Base-by-base conservation (phyloP, 768 basidiomycete genomes). In the Tulasnella calospora region DNA sequence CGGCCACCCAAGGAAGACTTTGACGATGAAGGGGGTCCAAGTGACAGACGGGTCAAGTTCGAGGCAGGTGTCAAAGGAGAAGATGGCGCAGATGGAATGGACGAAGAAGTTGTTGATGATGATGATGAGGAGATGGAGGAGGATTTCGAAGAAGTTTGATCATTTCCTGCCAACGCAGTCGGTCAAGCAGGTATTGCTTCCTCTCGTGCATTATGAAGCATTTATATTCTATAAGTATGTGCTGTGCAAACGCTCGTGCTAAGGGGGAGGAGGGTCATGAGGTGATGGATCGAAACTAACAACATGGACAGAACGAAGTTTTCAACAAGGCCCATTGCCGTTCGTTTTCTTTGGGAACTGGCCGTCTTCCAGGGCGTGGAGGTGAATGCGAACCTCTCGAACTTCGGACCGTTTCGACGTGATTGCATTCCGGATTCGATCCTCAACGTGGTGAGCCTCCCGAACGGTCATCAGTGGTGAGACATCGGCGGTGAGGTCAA, bases 401-500 rank as follows among this genome's bases (percentile, higher is more conserved):
- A 94, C 87, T 83, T 94, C 92, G 84, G 86, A 90, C 83, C 88
- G 85, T 41, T 87, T 89, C 3, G 84, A 84, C 83, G 87, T 90
- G 74, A 95, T 85, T 51, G 87, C 86, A 71, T 83, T 83, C 38
- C 85, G 82, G 61, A 98, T 94, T 80, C 86, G 84, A 47, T 85
- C 84, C 83, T 97, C 93, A 30, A 97, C 84, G 33, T 84, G 82
- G 71, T 88, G 88, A 2, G 89, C 87, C 27, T 91, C 89, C 21
- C 83, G 82, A 17, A 95, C 88, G 8, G 89, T 90, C 82, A 91
- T 84, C 2, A 78, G 77, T 9, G 85, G 84, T 21, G 91, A 88
- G 0, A 99, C 92, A 44, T 90, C 88, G 40, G 92, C 93, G 6
- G 88, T 89, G 73, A 98, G 86, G 84, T 98, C 94, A 9, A 98